Evolutionary conservation across 768 basidiomycete genomes (phyloP), one percentile per base, ranked within the genome.

Genomic region (Lentinula sp.): DNA sequence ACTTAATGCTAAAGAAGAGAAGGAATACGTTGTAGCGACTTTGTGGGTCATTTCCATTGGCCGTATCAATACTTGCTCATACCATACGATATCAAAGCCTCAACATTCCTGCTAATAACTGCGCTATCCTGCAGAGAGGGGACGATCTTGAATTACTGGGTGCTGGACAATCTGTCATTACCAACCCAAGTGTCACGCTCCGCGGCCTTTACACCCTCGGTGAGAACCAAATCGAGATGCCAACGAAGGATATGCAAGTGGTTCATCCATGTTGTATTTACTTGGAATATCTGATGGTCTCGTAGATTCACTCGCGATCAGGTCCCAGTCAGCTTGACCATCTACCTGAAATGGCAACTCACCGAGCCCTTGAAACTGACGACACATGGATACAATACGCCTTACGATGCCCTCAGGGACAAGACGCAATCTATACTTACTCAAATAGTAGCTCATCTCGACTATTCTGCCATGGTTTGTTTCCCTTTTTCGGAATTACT

Each of bases 361-460:
- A 76, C 75, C 5, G 78, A 81, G 66, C 76, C 80, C 1, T 71
- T 83, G 63, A 77, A 87, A 80, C 80, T 93, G 42, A 86, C 92
- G 0, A 88, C 85, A 0, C 92, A 93, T 69, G 92, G 92, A 21
- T 93, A 93, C 69, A 81, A 83, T 61, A 92, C 90, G 0, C 91
- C 92, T 4, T 93, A 89, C 66, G 87, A 91, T 65, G 87, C 88
- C 1, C 60, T 70, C 9, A 64, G 76, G 51, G 91, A 93, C 72
- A 93, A 93, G 76, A 89, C 91, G 0, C 92, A 93, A 71, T 91
- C 88, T 0, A 92, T 93, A 62, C 71, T 93, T 57, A 93, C 91
- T 0, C 91, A 93, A 71, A 91, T 93, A 37, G 88, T 93, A 18
- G 86, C 90, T 5, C 91, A 93, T 69, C 76, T 88, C 71, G 78